phyloP scores from a whole-genome alignment of 2,329 filamentous ascomycete species.

The Epichloe gansuensis region DNA sequence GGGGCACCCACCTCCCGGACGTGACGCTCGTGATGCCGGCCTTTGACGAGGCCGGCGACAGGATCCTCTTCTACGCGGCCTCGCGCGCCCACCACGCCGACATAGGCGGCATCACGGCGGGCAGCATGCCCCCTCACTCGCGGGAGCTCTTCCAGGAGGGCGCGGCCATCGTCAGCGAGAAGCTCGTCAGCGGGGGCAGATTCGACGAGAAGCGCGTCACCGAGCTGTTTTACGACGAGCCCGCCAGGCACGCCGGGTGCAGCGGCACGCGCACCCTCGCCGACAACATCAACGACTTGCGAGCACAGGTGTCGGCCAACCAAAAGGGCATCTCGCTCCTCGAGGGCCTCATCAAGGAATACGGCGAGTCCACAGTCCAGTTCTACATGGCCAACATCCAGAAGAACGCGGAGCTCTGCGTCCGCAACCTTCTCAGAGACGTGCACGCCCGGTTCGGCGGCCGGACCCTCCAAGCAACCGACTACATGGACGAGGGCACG shows the following conservation, averaged over 20 bases:
- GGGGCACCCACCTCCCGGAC: slow-evolving; percentile 71
- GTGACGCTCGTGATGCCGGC: slow-evolving; percentile 72
- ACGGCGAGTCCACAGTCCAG: slow-evolving; percentile 63
- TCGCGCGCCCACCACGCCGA: slow-evolving; percentile 75
- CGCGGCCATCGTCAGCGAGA: slow-evolving; percentile 49
- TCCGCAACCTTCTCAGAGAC: slow-evolving; percentile 58
- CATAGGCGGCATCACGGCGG: slow-evolving; percentile 68
- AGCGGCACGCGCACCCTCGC: slow-evolving; percentile 65
- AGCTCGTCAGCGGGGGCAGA: slow-evolving; percentile 61
- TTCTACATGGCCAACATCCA: slow-evolving; percentile 79
- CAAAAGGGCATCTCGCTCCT: slow-evolving; percentile 79
- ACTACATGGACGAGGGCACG: slow-evolving; percentile 76
- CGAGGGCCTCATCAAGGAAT: slow-evolving; percentile 60
- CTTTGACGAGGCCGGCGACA: slow-evolving; percentile 49
- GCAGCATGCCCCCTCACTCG: slow-evolving; percentile 73
- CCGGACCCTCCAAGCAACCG: slow-evolving; percentile 54
- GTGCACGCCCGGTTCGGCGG: slow-evolving; percentile 59
- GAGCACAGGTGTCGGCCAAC: slow-evolving; percentile 74
- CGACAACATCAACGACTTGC: slow-evolving; percentile 73
- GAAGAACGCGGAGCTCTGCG: slow-evolving; percentile 62
- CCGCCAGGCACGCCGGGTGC: slow-evolving; percentile 61
- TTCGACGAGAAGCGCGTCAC: slow-evolving; percentile 69
- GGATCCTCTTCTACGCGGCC: slow-evolving; percentile 72
- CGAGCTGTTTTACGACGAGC: slow-evolving; percentile 59
- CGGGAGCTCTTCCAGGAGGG: slow-evolving; percentile 51